Percentiles rank a stretch among this genome's conserved stretches.
Conservation (phyloP, 768 basidiomycete genomes). For the Auriscalpium microsporum region DNA sequence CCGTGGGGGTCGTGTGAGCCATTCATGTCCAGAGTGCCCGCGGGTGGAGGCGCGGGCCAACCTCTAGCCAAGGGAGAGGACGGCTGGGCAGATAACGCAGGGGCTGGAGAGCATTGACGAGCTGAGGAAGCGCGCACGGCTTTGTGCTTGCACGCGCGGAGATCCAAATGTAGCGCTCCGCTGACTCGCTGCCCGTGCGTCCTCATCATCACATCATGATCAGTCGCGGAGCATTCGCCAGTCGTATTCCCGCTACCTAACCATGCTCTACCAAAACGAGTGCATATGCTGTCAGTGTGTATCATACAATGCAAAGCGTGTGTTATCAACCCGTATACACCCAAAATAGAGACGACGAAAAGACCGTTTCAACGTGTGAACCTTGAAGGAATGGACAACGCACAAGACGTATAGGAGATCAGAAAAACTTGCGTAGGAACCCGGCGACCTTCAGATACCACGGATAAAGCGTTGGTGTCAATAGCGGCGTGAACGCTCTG, state of each 20-base stretch:
- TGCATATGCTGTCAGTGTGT: not conserved
- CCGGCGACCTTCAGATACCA: constrained; percentile 17
- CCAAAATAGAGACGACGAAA: constrained; percentile 4
- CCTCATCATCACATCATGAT: no score
- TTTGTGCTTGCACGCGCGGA: constrained; percentile 1
- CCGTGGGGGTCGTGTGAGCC: constrained; percentile 32
- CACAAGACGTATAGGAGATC: not conserved
- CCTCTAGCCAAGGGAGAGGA: not conserved
- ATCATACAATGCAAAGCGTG: not conserved
- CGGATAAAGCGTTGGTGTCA: constrained; percentile 1
- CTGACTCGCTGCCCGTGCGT: no score
- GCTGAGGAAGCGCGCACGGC: not conserved
- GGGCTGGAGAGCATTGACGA: no score
- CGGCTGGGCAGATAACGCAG: not conserved
- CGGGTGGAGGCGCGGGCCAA: not conserved
- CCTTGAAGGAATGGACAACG: not conserved
- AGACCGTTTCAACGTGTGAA: not conserved
- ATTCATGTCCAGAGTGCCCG: constrained; percentile 23
- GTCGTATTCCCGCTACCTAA: no score
- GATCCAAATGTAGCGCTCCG: not conserved
- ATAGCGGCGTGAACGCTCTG: constrained; percentile 1
- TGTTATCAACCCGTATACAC: not conserved
- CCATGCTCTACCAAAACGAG: constrained; percentile 8
- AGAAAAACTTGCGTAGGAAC: constrained; percentile 10
- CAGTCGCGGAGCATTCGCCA: no score